Base-by-base conservation (phyloP, 331 rosid species). In the Dryas integrifolia region DNA sequence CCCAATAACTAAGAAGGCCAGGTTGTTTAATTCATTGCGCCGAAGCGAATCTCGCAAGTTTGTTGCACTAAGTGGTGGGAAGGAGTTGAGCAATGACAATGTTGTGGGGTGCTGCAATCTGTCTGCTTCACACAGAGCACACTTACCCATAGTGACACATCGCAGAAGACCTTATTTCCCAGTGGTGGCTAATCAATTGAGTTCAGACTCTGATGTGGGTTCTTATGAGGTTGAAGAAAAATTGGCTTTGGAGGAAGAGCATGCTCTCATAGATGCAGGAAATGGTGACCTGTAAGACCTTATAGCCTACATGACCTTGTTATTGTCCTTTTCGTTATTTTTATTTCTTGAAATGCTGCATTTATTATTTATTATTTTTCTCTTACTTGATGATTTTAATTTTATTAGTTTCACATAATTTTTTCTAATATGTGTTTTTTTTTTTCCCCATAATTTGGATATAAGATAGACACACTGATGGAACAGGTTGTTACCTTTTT, bases 171-270 rank as follows among this genome's bases (percentile, higher is more conserved):
- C 47, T 41, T 0, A 63, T 41, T 69, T 64, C 11, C 49, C 64
- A 5, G 43, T 56, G 55, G 79, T 41, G 55, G 12, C 79, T 39
- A 52, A 52, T 70, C 76, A 78, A 55, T 73, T 79, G 82, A 72
- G 81, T 68, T 86, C 86, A 13, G 85, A 83, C 53, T 47, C 18
- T 67, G 72, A 47, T 48, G 75, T 67, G 45, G 58, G 72, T 43
- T 78, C 79, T 11, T 63, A 70, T 39, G 85, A 78, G 53, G 78
- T 80, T 58, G 80, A 76, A 73, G 84, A 55, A 14, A 77, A 78
- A 70, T 58, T 82, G 55, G 61, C 24, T 56, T 53, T 67, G 6
- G 72, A 44, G 45, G 87, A 72, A 52, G 83, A 72, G 52, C 49
- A 30, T 41, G 60, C 14, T 21, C 47, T 41, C 59, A 14, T 67